phyloP scores from a whole-genome alignment of 2,329 filamentous ascomycete genomes.

The Leptographium galeiforme region DNA sequence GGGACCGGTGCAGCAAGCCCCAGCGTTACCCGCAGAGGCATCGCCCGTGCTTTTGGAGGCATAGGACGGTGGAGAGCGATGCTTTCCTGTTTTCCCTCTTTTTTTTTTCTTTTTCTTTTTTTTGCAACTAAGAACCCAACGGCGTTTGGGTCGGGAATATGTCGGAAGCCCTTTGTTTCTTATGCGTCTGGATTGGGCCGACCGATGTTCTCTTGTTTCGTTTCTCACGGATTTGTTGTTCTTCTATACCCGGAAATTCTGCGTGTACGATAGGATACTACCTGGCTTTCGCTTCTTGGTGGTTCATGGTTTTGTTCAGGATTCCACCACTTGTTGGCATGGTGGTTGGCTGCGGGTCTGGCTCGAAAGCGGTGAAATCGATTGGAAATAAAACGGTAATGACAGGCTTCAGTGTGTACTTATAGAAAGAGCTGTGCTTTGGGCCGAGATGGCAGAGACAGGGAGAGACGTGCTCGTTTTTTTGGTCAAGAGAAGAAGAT shows the following conservation, averaged over 20 bases:
- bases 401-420: not conserved
- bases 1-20: slow-evolving; percentile 15
- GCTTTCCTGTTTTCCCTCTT: not conserved
- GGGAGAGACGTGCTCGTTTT: too few species aligned
- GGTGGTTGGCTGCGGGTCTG: not conserved
- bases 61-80: slow-evolving; percentile 2
- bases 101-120: slow-evolving; percentile 4
- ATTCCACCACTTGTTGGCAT: not conserved
- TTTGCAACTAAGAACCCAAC: not conserved
- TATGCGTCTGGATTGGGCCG: not conserved
- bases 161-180: slow-evolving; percentile 4
- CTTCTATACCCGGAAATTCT: slow-evolving; percentile 2
- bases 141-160: not conserved
- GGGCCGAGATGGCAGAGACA: too few species aligned
- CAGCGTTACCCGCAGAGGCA: slow-evolving; percentile 14
- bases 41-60: slow-evolving; percentile 17
- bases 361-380: not conserved
- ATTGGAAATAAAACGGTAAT: not conserved
- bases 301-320: slow-evolving; percentile 14
- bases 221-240: not conserved
- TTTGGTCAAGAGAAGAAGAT: too few species aligned
- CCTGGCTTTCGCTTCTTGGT: slow-evolving; percentile 14
- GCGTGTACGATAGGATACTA: not conserved
- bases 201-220: slow-evolving; percentile 4
- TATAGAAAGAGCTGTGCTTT: not conserved